phyloP scores from a whole-genome alignment of 495 filamentous ascomycete genomes.

The Bryoglossum gracile region DNA sequence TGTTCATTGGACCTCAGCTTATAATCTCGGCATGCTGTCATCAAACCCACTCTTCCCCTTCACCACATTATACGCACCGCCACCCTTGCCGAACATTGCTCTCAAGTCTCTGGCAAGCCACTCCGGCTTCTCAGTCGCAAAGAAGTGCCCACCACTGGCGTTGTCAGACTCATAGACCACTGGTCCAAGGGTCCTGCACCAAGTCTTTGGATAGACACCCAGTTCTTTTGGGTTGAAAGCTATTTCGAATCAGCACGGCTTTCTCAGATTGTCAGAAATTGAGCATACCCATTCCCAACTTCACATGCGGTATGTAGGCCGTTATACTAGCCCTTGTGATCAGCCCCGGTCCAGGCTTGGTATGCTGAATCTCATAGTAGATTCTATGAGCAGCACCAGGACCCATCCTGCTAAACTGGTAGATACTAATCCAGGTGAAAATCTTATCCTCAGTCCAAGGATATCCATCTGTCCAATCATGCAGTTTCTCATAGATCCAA shows the following conservation, averaged over 20 bases:
- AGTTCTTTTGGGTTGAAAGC: constrained; percentile 22
- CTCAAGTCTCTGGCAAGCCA: constrained; percentile 20
- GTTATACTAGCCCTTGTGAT: constrained; percentile 5
- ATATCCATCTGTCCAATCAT: constrained; percentile 59
- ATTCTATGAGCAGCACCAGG: constrained; percentile 49
- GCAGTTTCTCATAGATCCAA: constrained; percentile 68
- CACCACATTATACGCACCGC: constrained; percentile 31
- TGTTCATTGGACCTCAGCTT: no score
- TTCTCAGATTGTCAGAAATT: background rate
- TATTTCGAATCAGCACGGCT: background rate
- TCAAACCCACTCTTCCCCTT: constrained; percentile 21
- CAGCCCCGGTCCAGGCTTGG: background rate
- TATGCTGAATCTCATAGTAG: constrained; percentile 47
- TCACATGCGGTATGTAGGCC: constrained; percentile 8
- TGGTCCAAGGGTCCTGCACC: constrained; percentile 35
- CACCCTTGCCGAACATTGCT: constrained; percentile 37
- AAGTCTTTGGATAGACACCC: constrained; percentile 12
- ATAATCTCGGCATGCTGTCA: constrained; percentile 12
- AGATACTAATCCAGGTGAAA: constrained; percentile 58
- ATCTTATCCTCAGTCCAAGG: constrained; percentile 63
- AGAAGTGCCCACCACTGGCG: constrained; percentile 55
- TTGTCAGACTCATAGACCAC: constrained; percentile 50
- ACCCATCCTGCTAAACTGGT: constrained; percentile 50
- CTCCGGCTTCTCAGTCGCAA: constrained; percentile 51
- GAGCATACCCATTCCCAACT: constrained; percentile 15